Percentiles rank a stretch among this genome's conserved stretches.
Evolutionary conservation across 352 stramenopile species (phyloP).

Genomic region (Pythium brassicae): DNA sequence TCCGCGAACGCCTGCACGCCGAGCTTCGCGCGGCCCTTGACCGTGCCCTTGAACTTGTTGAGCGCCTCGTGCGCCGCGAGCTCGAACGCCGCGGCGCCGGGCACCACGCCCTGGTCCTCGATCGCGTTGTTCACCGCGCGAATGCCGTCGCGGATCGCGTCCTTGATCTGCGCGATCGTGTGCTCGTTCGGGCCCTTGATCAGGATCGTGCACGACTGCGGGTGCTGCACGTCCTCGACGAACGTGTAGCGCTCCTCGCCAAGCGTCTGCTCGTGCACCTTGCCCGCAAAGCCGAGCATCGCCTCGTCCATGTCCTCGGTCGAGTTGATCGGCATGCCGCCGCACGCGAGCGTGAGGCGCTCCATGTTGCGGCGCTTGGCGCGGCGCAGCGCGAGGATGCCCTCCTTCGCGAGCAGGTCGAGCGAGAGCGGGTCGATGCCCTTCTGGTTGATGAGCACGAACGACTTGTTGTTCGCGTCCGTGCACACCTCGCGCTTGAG

Average conservation of each 20-base stretch:
- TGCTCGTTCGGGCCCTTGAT: constrained; percentile 98
- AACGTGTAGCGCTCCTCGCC: constrained; percentile 99
- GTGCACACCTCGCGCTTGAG: constrained; percentile 98
- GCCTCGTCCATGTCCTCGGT: constrained; percentile 96
- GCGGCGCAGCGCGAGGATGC: constrained; percentile 96
- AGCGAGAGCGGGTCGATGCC: constrained; percentile 98
- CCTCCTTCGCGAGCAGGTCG: constrained; percentile 99
- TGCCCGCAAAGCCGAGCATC: constrained; percentile 96
- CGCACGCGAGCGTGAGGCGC: constrained; percentile 97
- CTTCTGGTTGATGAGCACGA: constrained; percentile 99
- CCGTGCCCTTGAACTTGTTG: constrained; percentile 73
- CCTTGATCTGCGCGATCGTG: constrained; percentile 99
- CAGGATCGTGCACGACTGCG: constrained; percentile 97
- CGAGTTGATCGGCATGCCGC: constrained; percentile 97
- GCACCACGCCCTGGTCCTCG: constrained; percentile 95
- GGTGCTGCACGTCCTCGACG: constrained; percentile 97
- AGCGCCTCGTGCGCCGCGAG: constrained; percentile 89
- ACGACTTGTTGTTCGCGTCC: constrained; percentile 94
- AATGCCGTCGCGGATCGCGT: constrained; percentile 97
- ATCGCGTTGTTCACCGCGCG: constrained; percentile 98
- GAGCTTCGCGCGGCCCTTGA: constrained; percentile 96
- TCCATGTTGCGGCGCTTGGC: constrained; percentile 99
- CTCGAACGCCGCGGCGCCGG: constrained; percentile 97
- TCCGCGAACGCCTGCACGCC: constrained; percentile 98
- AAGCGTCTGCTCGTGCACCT: constrained; percentile 97